A percentile compares a stretch with the other conserved stretches of the same genome.
These are phyloP conservation scores for Boletus reticulatus DNA, from an alignment of 768 basidiomycete genomes.

Conservation along the genomic window DNA sequence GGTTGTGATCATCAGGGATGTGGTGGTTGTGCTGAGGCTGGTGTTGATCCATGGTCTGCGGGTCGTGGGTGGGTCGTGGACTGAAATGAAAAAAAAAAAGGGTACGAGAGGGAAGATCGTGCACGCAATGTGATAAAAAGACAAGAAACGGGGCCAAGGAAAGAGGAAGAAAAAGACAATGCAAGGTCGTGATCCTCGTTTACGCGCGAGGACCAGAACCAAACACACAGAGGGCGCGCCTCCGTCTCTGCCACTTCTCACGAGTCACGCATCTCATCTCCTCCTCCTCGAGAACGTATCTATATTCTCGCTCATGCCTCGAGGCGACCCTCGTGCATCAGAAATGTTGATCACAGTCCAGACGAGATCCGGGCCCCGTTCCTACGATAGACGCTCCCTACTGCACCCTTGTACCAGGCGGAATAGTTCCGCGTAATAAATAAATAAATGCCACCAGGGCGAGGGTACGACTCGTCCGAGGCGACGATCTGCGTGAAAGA, in stretches of 20 bases:
- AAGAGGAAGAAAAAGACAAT: slow-evolving; percentile 32
- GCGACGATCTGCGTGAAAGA: no score
- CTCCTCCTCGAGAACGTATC: background rate
- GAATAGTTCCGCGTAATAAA: no score
- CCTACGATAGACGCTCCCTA: no score
- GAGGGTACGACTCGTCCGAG: no score
- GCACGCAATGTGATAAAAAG: slow-evolving; percentile 34
- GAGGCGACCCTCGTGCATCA: background rate
- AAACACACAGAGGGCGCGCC: background rate
- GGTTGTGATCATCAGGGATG: slow-evolving; percentile 49
- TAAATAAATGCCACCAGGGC: no score
- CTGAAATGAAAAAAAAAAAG: slow-evolving; percentile 33
- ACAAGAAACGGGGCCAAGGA: slow-evolving; percentile 34
- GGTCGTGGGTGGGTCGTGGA: slow-evolving; percentile 34
- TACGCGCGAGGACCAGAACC: slow-evolving; percentile 26
- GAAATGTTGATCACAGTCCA: no score
- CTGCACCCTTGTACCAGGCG: no score
- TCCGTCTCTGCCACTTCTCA: slow-evolving; percentile 13
- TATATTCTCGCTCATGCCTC: background rate
- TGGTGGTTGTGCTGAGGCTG: slow-evolving; percentile 42
- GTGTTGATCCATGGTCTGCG: slow-evolving; percentile 44
- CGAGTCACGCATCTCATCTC: background rate
- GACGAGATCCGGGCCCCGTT: background rate
- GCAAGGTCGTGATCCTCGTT: slow-evolving; percentile 29
- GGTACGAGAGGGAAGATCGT: slow-evolving; percentile 32